A percentile compares a stretch with the other conserved stretches of the same genome.
phyloP scores from a whole-genome alignment of 2,329 filamentous ascomycete genomes.

The Sarocladium oryzae region DNA sequence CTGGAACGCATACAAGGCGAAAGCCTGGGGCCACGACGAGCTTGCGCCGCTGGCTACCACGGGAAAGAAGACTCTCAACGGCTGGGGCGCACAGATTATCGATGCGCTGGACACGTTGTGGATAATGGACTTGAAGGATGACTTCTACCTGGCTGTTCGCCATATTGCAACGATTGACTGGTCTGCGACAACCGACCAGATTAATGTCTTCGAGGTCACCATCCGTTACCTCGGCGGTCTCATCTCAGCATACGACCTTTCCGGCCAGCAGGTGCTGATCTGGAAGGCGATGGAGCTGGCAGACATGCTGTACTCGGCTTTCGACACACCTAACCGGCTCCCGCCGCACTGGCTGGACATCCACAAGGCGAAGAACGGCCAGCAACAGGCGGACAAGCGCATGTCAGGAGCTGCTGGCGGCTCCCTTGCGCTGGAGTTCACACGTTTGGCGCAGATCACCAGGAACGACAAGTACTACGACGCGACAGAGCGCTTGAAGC shows the following conservation, averaged over 20 bases:
- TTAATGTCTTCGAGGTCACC: slow-evolving; percentile 59
- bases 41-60: slow-evolving; percentile 42
- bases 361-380: slow-evolving; percentile 29
- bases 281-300: slow-evolving; percentile 46
- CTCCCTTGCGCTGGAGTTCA: slow-evolving; percentile 68
- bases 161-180: slow-evolving; percentile 49
- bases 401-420: slow-evolving; percentile 46
- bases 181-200: slow-evolving; percentile 34
- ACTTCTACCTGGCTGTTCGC: slow-evolving; percentile 46
- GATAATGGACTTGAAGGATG: slow-evolving; percentile 52
- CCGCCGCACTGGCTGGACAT: slow-evolving; percentile 42
- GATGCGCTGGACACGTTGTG: slow-evolving; percentile 53
- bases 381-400: slow-evolving; percentile 26
- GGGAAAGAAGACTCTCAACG: slow-evolving; percentile 41
- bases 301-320: slow-evolving; percentile 45
- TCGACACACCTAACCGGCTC: slow-evolving; percentile 49
- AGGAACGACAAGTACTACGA: slow-evolving; percentile 69
- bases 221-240: slow-evolving; percentile 49
- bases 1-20: slow-evolving; percentile 45
- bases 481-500: slow-evolving; percentile 66
- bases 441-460: slow-evolving; percentile 66
- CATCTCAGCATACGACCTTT: slow-evolving; percentile 46
- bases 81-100: slow-evolving; percentile 53
- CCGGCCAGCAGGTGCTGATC: slow-evolving; percentile 37
- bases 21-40: slow-evolving; percentile 53